A percentile compares a stretch with the other conserved stretches of the same genome.
Conservation (phyloP, 768 basidiomycete species). For the Xerocomellus dryophilus region DNA sequence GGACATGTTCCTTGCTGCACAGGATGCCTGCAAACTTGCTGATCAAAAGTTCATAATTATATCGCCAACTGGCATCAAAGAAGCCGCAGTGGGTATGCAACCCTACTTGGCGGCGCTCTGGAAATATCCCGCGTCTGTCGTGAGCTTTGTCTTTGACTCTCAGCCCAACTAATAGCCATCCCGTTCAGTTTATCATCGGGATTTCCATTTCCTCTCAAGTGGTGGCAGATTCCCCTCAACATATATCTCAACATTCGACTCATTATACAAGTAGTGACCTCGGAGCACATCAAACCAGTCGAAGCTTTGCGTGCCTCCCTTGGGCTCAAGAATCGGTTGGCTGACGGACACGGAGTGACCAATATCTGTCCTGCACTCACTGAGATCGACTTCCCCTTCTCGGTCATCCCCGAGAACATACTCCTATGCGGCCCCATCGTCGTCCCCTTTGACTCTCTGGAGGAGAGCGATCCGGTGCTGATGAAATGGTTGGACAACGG, state of each 20-base stretch:
- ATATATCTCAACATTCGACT: constrained; percentile 4
- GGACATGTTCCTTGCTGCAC: neutral
- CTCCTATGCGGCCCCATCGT: constrained; percentile 5
- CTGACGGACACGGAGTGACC: neutral
- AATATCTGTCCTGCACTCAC: neutral
- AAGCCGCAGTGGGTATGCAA: neutral
- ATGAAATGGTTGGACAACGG: too few relatives aligned
- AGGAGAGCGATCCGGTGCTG: too few relatives aligned
- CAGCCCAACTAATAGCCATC: neutral
- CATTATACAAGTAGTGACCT: neutral
- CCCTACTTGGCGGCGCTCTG: neutral
- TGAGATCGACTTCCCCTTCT: neutral
- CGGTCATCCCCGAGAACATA: constrained; percentile 7
- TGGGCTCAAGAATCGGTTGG: neutral
- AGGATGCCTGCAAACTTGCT: constrained; percentile 3
- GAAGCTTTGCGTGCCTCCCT: neutral
- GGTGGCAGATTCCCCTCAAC: too few relatives aligned
- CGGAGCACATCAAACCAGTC: neutral
- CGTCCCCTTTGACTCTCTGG: too few relatives aligned
- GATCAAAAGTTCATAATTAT: constrained; percentile 4
- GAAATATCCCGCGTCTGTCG: constrained; percentile 9
- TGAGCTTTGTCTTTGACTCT: neutral
- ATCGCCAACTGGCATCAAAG: neutral
- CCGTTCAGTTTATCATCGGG: too few relatives aligned
- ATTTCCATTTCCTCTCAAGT: constrained; percentile 11